Evolutionary conservation across 345 rosid species (phyloP).

Genomic region (Dimocarpus longan): DNA sequence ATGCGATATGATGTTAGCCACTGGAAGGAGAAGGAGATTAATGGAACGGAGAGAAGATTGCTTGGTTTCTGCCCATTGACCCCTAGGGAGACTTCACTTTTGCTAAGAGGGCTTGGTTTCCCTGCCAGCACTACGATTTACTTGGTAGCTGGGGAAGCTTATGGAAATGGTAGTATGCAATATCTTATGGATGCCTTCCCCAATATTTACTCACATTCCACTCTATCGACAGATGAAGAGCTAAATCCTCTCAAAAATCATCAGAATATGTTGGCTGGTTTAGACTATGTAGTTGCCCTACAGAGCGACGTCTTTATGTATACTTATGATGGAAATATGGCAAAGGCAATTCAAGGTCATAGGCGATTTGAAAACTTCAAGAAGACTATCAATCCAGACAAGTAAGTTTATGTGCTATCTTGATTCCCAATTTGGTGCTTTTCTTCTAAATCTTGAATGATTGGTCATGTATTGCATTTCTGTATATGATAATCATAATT

Average conservation of each 20-base stretch:
- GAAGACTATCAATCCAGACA: conserved; percentile 91
- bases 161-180: conserved; percentile 85
- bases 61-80: conserved; percentile 94
- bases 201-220: conserved; percentile 78
- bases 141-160: conserved; percentile 96
- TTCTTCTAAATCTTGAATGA: conserved; percentile 11
- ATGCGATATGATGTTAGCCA: conserved; percentile 87
- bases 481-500: not conserved
- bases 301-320: conserved; percentile 84
- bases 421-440: not conserved
- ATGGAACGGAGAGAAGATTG: conserved; percentile 86
- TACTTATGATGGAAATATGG: conserved; percentile 97
- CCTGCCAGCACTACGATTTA: conserved; percentile 79
- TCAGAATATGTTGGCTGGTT: conserved; percentile 93
- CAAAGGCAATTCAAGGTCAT: conserved; percentile 97
- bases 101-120: conserved; percentile 80
- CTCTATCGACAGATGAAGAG: conserved; percentile 77
- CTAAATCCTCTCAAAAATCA: conserved; percentile 71
- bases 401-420: conserved; percentile 39
- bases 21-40: conserved; percentile 95
- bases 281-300: conserved; percentile 89
- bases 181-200: conserved; percentile 69
- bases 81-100: conserved; percentile 89
- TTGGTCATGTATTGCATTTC: not conserved
- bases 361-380: conserved; percentile 81